A percentile compares a stretch with the other conserved stretches of the same genome.
Evolutionary conservation across 129 eudicot species (phyloP).

Genomic region (Chrysanthemum lavandulifolium): DNA sequence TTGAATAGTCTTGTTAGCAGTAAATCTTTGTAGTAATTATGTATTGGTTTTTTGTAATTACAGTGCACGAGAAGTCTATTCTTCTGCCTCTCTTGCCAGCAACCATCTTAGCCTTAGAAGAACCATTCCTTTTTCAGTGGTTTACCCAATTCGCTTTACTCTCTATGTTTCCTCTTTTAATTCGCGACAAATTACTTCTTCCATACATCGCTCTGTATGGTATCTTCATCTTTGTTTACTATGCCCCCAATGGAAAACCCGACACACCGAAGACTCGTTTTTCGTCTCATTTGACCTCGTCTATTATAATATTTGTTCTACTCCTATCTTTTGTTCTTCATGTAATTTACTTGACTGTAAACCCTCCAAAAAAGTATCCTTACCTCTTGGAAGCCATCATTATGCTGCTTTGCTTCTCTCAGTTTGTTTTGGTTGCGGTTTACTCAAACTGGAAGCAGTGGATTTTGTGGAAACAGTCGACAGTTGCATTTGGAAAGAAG

Average conservation of each 20-base stretch:
- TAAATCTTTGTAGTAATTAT: not conserved
- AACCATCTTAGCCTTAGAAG: conserved; percentile 83
- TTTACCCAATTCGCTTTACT: conserved; percentile 60
- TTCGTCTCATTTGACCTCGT: conserved; percentile 23
- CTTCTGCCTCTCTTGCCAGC: conserved; percentile 92
- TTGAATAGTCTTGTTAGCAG: not conserved
- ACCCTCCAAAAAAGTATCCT: conserved; percentile 79
- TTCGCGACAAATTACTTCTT: conserved; percentile 67
- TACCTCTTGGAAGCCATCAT: conserved; percentile 88
- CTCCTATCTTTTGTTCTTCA: conserved; percentile 58
- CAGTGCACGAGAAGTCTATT: conserved; percentile 97
- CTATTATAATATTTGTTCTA: conserved; percentile 31
- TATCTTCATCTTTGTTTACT: conserved; percentile 60
- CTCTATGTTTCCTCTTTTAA: conserved; percentile 89
- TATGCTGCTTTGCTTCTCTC: conserved; percentile 85
- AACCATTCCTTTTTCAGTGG: conserved; percentile 73
- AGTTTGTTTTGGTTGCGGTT: conserved; percentile 57
- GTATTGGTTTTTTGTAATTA: conserved; percentile 16
- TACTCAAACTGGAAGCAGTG: conserved; percentile 74
- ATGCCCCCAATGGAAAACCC: conserved; percentile 56
- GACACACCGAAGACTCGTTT: conserved; percentile 26
- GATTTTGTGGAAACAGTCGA: conserved; percentile 37
- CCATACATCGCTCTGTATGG: conserved; percentile 67
- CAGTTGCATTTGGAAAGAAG: conserved; percentile 44
- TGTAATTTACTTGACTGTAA: conserved; percentile 52